Conservation (phyloP, 495 filamentous ascomycete species). For the Aspergillus steynii region DNA sequence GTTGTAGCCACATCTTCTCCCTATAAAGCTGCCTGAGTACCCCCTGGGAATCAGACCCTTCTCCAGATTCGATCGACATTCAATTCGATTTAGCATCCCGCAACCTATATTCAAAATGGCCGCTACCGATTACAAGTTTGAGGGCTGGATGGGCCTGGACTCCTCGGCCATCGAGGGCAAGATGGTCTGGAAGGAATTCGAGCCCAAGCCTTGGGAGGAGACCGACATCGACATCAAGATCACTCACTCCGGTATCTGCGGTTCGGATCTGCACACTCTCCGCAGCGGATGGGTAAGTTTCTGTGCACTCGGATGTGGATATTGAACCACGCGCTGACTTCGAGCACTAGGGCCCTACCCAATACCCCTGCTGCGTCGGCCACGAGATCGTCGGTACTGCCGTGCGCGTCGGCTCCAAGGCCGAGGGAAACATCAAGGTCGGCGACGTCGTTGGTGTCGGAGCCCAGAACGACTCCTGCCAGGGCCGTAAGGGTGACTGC, state of each 20-base stretch:
- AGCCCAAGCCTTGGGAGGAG: constrained; percentile 75
- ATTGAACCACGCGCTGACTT: constrained; percentile 4
- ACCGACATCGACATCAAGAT: constrained; percentile 58
- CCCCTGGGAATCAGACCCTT: constrained; percentile 3
- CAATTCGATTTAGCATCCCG: not conserved
- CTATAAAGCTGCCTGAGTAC: constrained; percentile 2
- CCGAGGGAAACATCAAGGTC: constrained; percentile 58
- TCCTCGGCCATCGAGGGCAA: constrained; percentile 55
- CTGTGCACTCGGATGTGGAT: not conserved
- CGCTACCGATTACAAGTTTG: constrained; percentile 54
- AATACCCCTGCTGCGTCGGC: constrained; percentile 68
- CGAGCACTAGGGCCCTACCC: constrained; percentile 36
- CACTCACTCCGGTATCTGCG: constrained; percentile 32
- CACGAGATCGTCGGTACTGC: constrained; percentile 78
- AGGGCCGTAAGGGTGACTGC: constrained; percentile 53
- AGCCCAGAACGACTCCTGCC: constrained; percentile 68
- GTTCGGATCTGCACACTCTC: constrained; percentile 64
- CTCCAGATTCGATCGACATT: not conserved
- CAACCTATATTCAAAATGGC: not conserved
- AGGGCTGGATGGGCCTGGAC: constrained; percentile 72
- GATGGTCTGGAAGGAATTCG: constrained; percentile 67
- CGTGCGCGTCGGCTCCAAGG: constrained; percentile 69
- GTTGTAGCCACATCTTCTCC: not conserved
- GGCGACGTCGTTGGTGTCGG: constrained; percentile 85
- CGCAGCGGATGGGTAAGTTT: constrained; percentile 59